These are phyloP conservation scores for Ophiocordyceps camponoti-saundersi DNA, from an alignment of 2,329 filamentous ascomycete species.

Conservation along the genomic window DNA sequence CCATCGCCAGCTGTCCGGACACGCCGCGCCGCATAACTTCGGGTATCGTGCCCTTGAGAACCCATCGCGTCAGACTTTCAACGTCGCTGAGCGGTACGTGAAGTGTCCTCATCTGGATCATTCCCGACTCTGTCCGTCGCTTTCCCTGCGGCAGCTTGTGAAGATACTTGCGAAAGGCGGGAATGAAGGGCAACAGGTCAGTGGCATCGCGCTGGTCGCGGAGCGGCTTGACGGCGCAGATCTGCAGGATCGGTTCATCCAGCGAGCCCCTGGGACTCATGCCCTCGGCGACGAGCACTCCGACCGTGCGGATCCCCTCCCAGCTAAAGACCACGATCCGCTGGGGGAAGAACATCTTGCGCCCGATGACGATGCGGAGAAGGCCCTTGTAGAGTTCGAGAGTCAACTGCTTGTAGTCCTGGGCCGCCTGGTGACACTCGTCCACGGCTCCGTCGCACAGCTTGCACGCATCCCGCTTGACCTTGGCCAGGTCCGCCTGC, in stretches of 20 bases:
- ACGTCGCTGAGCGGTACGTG: constrained; percentile 62
- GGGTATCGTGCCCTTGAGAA: constrained; percentile 40
- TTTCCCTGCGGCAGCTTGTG: constrained; percentile 48
- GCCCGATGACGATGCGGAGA: constrained; percentile 64
- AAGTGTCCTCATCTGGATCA: constrained; percentile 46
- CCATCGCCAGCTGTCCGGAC: constrained; percentile 36
- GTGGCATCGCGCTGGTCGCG: constrained; percentile 56
- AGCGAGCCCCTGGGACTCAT: constrained; percentile 39
- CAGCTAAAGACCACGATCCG: constrained; percentile 72
- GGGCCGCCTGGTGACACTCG: constrained; percentile 62
- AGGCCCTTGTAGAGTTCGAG: constrained; percentile 62
- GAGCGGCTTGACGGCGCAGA: constrained; percentile 59
- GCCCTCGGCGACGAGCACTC: constrained; percentile 65
- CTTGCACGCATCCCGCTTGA: constrained; percentile 70
- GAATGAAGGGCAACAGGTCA: constrained; percentile 75
- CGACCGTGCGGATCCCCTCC: constrained; percentile 68
- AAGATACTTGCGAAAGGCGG: constrained; percentile 50
- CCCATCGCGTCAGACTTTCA: constrained; percentile 65
- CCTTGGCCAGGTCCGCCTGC: constrained; percentile 77
- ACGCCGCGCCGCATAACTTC: constrained; percentile 40
- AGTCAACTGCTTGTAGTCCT: constrained; percentile 67
- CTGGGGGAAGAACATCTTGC: constrained; percentile 59
- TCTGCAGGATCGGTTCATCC: constrained; percentile 51
- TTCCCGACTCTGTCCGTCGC: constrained; percentile 23
- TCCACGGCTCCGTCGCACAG: constrained; percentile 72